Base-by-base conservation (phyloP, 2,329 filamentous ascomycete genomes). In the Colletotrichum sidae region DNA sequence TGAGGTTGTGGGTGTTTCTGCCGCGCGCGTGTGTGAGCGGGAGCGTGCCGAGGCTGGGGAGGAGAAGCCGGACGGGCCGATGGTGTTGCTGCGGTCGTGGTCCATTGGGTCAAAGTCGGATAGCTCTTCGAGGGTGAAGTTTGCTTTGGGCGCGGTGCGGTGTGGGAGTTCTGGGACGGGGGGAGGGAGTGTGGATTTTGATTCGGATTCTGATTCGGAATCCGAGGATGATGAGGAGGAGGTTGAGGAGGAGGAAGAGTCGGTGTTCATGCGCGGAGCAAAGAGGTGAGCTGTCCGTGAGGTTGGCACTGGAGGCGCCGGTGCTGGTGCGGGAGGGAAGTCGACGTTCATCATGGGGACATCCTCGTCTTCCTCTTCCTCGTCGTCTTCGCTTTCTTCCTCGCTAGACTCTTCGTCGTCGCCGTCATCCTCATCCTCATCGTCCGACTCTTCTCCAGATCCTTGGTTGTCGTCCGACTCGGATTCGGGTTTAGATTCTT, bases 61-160 rank as follows among this genome's bases (percentile, higher is more conserved):
- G 69, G 86, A 84, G 56, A 85, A 83, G 59, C 80, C 77, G 11
- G 78, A 76, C 0, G 84, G 84, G 9, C 73, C 76, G 33, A 86
- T 71, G 34, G 83, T 75, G 38, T 78, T 78, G 33, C 79, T 71
- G 15, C 77, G 77, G 5, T 82, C 81, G 45, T 76, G 77, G 34
- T 81, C 81, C 78, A 79, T 79, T 3, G 78, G 76, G 55, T 80
- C 81, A 59, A 83, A 77, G 66, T 84, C 77, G 70, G 71, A 76
- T 33, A 80, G 65, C 56, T 81, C 83, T 65, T 85, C 83, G 37
- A 86, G 75, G 10, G 75, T 71, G 42, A 85, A 78, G 41, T 75
- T 50, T 39, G 58, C 54, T 46, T 64, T 37, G 53, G 44, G 55
- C 15, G 62, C 7, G 12, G 42, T 17, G 11, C 37, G 17, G 15